These are phyloP conservation scores for Lactarius pseudohatsudake DNA, from an alignment of 768 basidiomycete species.

Conservation along the genomic window DNA sequence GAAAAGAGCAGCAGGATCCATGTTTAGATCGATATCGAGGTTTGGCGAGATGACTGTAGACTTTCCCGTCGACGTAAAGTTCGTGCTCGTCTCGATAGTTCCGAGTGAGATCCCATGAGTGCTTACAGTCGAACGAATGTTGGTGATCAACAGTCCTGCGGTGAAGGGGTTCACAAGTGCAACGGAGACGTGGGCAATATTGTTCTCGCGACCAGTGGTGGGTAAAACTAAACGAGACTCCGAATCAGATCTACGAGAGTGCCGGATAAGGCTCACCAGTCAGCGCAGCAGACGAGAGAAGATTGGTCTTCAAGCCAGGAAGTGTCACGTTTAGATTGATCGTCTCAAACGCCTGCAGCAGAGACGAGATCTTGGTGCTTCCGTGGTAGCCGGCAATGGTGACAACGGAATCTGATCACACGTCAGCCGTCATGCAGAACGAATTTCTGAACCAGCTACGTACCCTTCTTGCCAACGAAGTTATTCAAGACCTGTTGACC, in stretches of 20 bases:
- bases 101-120: slow-evolving; percentile 63
- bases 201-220: slow-evolving; percentile 60
- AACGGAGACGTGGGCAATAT: slow-evolving; percentile 65
- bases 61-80: slow-evolving; percentile 55
- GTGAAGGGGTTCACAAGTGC: slow-evolving; percentile 68
- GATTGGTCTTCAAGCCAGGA: slow-evolving; percentile 57
- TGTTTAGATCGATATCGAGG: slow-evolving; percentile 63
- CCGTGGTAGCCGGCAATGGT: slow-evolving; percentile 57
- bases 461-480: slow-evolving; percentile 62
- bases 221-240: slow-evolving; percentile 47
- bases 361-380: slow-evolving; percentile 59
- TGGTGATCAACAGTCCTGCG: slow-evolving; percentile 54
- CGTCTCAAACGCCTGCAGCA: slow-evolving; percentile 60
- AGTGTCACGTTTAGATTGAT: slow-evolving; percentile 55
- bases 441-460: slow-evolving; percentile 4
- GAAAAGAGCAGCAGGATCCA: slow-evolving; percentile 66
- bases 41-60: slow-evolving; percentile 55
- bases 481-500: slow-evolving; percentile 64
- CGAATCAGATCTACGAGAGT: neutral
- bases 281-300: slow-evolving; percentile 57
- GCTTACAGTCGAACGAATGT: slow-evolving; percentile 58
- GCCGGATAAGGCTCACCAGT: slow-evolving; percentile 39
- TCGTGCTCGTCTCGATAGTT: slow-evolving; percentile 51
- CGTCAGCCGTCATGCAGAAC: neutral
- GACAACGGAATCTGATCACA: slow-evolving; percentile 50